Evolutionary conservation across 2,329 filamentous ascomycete genomes (phyloP).

Genomic region (Aspergillus fumigatus): DNA sequence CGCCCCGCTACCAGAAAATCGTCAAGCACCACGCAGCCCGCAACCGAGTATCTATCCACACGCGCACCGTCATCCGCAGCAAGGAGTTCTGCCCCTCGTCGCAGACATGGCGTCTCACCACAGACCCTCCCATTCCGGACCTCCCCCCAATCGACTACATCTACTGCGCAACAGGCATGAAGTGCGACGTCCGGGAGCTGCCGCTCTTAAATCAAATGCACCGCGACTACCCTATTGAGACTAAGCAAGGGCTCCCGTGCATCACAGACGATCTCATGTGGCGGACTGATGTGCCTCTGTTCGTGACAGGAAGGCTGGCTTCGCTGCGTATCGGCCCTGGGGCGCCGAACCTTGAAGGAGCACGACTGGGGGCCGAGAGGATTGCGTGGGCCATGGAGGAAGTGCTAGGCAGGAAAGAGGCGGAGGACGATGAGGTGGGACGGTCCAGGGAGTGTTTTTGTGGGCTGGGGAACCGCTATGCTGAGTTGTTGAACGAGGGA

Average conservation of each 20-base stretch:
- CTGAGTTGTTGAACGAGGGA: slow-evolving; percentile 15
- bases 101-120: slow-evolving; percentile 50
- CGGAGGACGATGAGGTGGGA: slow-evolving; percentile 17
- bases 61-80: slow-evolving; percentile 52
- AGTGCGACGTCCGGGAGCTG: slow-evolving; percentile 57
- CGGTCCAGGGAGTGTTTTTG: slow-evolving; percentile 34
- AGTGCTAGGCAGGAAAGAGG: slow-evolving; percentile 36
- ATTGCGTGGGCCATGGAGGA: slow-evolving; percentile 68
- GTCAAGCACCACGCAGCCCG: slow-evolving; percentile 56
- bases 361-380: slow-evolving; percentile 67
- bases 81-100: slow-evolving; percentile 47
- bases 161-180: slow-evolving; percentile 70
- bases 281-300: slow-evolving; percentile 67
- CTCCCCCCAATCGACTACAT: slow-evolving; percentile 60
- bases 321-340: slow-evolving; percentile 66
- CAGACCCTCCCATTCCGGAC: slow-evolving; percentile 48
- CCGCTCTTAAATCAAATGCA: slow-evolving; percentile 59
- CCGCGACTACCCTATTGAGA: slow-evolving; percentile 56
- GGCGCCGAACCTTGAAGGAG: slow-evolving; percentile 69
- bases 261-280: slow-evolving; percentile 74
- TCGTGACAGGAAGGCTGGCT: slow-evolving; percentile 65
- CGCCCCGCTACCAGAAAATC: slow-evolving; percentile 62
- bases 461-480: slow-evolving; percentile 39
- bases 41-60: slow-evolving; percentile 53
- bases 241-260: slow-evolving; percentile 64